A percentile compares a stretch with the other conserved stretches of the same genome.
Conservation (phyloP, 2,329 filamentous ascomycete species). For the Ophiostoma populinum region DNA sequence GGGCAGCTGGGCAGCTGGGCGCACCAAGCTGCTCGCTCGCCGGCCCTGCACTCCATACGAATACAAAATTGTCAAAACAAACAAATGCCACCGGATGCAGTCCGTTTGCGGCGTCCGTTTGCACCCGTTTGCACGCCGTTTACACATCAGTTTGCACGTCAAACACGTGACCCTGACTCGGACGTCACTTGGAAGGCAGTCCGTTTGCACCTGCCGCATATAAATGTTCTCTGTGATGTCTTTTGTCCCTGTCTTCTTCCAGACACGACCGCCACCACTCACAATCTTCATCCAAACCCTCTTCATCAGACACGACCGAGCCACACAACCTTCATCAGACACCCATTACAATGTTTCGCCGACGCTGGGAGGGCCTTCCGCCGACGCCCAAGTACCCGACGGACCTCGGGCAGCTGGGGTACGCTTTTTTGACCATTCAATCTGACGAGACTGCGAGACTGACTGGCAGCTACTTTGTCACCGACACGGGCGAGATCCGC, state of each 20-base stretch:
- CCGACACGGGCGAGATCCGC: slow-evolving; percentile 53
- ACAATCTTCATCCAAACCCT: too few relatives aligned
- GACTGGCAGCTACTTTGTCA: slow-evolving; percentile 54
- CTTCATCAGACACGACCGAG: background rate
- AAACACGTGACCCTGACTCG: too few relatives aligned
- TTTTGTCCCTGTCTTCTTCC: background rate
- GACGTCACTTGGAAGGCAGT: slow-evolving; percentile 1
- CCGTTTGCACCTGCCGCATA: background rate
- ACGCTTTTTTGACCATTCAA: slow-evolving; percentile 14
- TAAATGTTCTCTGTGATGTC: background rate
- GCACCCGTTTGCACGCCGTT: too few relatives aligned
- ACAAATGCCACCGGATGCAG: too few relatives aligned
- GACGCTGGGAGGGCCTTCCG: slow-evolving; percentile 47
- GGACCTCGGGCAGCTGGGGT: slow-evolving; percentile 59
- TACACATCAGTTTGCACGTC: too few relatives aligned
- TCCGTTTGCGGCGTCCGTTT: too few relatives aligned
- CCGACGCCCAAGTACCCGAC: slow-evolving; percentile 47
- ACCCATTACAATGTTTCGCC: slow-evolving; percentile 50
- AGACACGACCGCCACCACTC: too few relatives aligned
- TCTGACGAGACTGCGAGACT: background rate
- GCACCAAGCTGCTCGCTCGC: too few relatives aligned
- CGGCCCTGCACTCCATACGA: too few relatives aligned
- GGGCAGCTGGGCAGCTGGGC: too few relatives aligned
- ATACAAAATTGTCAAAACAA: too few relatives aligned
- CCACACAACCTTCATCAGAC: background rate